Evolutionary conservation across 371 early-diverging fungal species (phyloP), one percentile per base, ranked within the genome.

Genomic region (Circinella minor): DNA sequence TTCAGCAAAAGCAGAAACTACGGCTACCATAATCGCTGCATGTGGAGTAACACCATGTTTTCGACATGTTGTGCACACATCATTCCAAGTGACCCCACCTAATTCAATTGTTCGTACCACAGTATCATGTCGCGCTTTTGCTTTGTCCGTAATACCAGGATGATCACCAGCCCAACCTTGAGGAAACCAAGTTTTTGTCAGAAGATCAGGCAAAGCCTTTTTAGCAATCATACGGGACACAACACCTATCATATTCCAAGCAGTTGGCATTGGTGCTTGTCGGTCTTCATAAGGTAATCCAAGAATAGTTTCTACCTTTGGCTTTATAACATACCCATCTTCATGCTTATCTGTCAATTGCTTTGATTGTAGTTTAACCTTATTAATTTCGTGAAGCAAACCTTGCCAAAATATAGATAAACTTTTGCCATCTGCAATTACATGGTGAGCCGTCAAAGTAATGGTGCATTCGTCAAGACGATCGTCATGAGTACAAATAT

Each of bases 381-480:
- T 7, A 27, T 57, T 27, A 9, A 34, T 34, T 34, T 48, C 47
- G 48, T 10, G 27, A 63, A 81, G 59, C 14, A 83, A 57, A 8
- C 66, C 74, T 36, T 64, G 55, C 77, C 76, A 79, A 59, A 84
- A 77, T 0, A 71, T 62, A 0, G 62, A 47, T 17, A 79, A 55
- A 64, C 79, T 80, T 64, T 70, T 75, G n/a, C 84, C 84, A 43
- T 84, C 82, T 8, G 51, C 67, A 43, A 81, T 74, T 10, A 72
- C 63, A 47, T 84, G 84, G 13, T 80, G 74, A 6, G 71, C 48
- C 4, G 71, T 66, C 7, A 76, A 70, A 1, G 61, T 66, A 2
- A 78, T 60, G 37, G 48, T 18, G 27, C 73, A 74, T 57, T 62
- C 67, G 4, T 69, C 61, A 13, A 43, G 43, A 17, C 72, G 43